Evolutionary conservation across 2,329 filamentous ascomycete genomes (phyloP), one percentile per base, ranked within the genome.

Genomic region (Penicillium sp.): DNA sequence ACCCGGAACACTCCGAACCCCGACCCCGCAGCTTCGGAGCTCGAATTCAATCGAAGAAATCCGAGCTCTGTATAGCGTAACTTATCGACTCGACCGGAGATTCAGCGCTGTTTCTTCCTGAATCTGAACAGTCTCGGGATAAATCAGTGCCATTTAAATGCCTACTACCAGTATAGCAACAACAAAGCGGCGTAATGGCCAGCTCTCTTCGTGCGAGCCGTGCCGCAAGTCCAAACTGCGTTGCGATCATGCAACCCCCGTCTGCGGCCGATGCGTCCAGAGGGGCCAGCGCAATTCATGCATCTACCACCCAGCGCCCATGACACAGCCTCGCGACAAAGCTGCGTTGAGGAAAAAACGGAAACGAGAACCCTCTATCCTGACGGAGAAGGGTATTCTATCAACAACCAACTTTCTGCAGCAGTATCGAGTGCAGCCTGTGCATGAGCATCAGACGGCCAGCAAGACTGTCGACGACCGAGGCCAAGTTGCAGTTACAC

Each of bases 151-250:
- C n/a, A n/a, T n/a, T n/a, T n/a, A n/a, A 20, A 43, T 43, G 40
- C 18, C 40, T 21, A 8, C 20, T 23, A 12, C 40, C 20, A 23
- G 18, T 23, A 48, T 55, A 46, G 26, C 33, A 14, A 48, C 56
- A 3, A 24, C 55, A 35, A 58, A 54, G 23, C 46, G 56, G 35
- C 56, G 56, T 28, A 58, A 58, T 33, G 56, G 56, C 46, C 56
- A 63, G 20, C 52, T 63, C 20, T 54, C 62, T 3, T 62, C 64
- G 2, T 66, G 64, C 55, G 64, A 66, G 52, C 64, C 64, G 5
- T 66, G 64, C 42, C 61, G 64, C 5, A 64, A 60, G 47, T 61
- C 63, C 14, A 66, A 65, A 45, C 23, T 66, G n/a, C 62, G 64
- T 18, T 66, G 64, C 43, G 64, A 65, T 14, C 63, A 66, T 46